phyloP scores from a whole-genome alignment of 352 stramenopile genomes.

The Globisporangium echinulatum region DNA sequence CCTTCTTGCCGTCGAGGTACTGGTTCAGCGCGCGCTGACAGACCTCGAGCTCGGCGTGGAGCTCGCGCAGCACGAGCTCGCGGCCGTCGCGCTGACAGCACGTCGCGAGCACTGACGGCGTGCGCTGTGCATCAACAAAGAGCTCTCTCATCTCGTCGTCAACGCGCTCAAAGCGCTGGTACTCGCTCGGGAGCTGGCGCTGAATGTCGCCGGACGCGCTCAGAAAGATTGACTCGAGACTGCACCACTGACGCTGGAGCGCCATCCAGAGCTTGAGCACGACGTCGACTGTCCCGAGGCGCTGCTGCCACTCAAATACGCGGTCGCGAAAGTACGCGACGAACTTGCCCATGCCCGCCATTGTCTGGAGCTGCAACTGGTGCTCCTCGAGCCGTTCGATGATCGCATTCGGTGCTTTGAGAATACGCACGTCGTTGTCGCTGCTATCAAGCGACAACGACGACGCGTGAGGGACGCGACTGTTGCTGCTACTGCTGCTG shows the following conservation, averaged over 20 bases:
- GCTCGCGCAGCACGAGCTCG: slow-evolving; percentile 71
- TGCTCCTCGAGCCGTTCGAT: slow-evolving; percentile 94
- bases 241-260: slow-evolving; percentile 90
- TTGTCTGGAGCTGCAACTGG: slow-evolving; percentile 93
- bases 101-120: slow-evolving; percentile 63
- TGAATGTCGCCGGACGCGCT: slow-evolving; percentile 89
- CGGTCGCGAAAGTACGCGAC: slow-evolving; percentile 94
- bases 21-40: slow-evolving; percentile 95
- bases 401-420: slow-evolving; percentile 88
- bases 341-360: slow-evolving; percentile 95
- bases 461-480: not conserved
- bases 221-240: slow-evolving; percentile 94
- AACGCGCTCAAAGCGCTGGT: slow-evolving; percentile 84
- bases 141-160: slow-evolving; percentile 85
- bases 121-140: slow-evolving; percentile 48
- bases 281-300: slow-evolving; percentile 89
- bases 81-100: slow-evolving; percentile 76
- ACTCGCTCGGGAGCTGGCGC: slow-evolving; percentile 88
- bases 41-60: slow-evolving; percentile 89
- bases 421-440: slow-evolving; percentile 83
- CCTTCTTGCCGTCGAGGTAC: slow-evolving; percentile 96
- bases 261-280: slow-evolving; percentile 91
- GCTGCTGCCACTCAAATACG: slow-evolving; percentile 92
- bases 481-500: slow-evolving; percentile 1
- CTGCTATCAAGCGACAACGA: not conserved